A percentile compares a stretch with the other conserved stretches of the same genome.
phyloP scores from a whole-genome alignment of 805 yeast species.

The Schwanniomyces polymorphus region DNA sequence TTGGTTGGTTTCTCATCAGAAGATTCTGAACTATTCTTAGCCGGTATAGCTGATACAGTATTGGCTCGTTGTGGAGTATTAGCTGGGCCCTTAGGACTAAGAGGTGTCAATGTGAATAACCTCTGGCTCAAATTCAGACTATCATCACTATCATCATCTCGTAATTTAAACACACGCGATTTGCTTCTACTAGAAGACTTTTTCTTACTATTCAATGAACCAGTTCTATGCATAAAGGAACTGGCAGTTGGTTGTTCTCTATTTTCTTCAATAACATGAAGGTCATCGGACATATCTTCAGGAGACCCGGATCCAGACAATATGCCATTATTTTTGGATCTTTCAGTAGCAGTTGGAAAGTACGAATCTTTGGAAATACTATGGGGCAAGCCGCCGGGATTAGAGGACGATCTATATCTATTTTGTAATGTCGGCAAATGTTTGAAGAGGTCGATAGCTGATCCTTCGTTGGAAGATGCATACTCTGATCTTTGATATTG shows the following conservation, averaged over 20 bases:
- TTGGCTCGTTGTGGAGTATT: neutral
- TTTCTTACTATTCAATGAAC: conserved; percentile 21
- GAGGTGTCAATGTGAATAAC: neutral
- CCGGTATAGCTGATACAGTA: neutral
- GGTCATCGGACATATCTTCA: conserved; percentile 11
- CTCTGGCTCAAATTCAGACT: conserved; percentile 1
- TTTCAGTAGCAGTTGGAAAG: conserved; percentile 18
- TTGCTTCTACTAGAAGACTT: conserved; percentile 3
- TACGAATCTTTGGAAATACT: conserved; percentile 22
- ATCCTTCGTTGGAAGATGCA: conserved; percentile 19
- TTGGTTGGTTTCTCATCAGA: neutral
- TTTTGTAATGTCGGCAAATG: conserved; percentile 9
- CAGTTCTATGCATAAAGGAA: conserved; percentile 18
- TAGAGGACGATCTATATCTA: conserved; percentile 23
- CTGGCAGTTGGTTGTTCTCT: conserved; percentile 3
- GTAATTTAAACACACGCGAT: conserved; percentile 4
- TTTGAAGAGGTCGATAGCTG: conserved; percentile 23
- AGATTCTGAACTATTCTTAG: neutral
- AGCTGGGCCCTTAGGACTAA: neutral
- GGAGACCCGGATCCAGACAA: conserved; percentile 9
- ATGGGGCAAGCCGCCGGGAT: conserved; percentile 12
- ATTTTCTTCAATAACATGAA: conserved; percentile 20
- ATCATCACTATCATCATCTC: conserved; percentile 13
- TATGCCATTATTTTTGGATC: neutral
- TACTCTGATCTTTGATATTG: conserved; percentile 15